Evolutionary conservation across 768 basidiomycete species (phyloP), one percentile per base, ranked within the genome.

Genomic region (Mycena rebaudengoi): DNA sequence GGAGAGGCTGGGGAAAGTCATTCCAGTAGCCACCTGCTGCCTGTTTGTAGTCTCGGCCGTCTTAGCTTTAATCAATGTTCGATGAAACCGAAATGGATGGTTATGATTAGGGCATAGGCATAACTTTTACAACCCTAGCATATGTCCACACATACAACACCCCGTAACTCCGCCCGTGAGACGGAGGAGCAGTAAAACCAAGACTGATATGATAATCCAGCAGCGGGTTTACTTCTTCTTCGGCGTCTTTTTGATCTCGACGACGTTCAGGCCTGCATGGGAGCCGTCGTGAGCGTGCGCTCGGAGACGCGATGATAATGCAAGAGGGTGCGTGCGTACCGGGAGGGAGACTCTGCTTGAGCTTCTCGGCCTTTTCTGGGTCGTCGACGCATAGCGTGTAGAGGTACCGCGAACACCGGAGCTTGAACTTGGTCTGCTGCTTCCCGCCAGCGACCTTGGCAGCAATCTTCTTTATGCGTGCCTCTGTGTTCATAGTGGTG

Each of bases 351-450:
- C 89, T 91, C 84, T 94, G 94, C 84, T 91, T 88, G 72, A 99
- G 89, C 85, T 98, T 99, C 79, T 98, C 96, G 39, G 98, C 97
- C 86, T 98, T 99, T 79, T 98, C 96, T 74, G 94, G 88, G 83
- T 99, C 98, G 77, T 95, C 92, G 76, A 99, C 79, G 65, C 90
- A 88, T 67, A 99, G 88, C n/a, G 98, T 99, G 90, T 99, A 99
- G 65, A 96, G 90, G 80, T 96, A 96, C 78, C 93, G 87, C 64
- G 93, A 91, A 85, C 96, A 98, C 78, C 98, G 88, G 76, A 99
- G 89, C 88, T 99, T 99, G 90, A 99, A 98, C 84, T 99, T 99
- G 76, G 93, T 97, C 80, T 88, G 85, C 33, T 85, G 83, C 83
- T 94, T 94, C 72, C 88, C 91, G 50, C 86, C 85, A 32, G 88